Conservation (phyloP, 768 basidiomycete species). For the Phaeolepiota aurea region DNA sequence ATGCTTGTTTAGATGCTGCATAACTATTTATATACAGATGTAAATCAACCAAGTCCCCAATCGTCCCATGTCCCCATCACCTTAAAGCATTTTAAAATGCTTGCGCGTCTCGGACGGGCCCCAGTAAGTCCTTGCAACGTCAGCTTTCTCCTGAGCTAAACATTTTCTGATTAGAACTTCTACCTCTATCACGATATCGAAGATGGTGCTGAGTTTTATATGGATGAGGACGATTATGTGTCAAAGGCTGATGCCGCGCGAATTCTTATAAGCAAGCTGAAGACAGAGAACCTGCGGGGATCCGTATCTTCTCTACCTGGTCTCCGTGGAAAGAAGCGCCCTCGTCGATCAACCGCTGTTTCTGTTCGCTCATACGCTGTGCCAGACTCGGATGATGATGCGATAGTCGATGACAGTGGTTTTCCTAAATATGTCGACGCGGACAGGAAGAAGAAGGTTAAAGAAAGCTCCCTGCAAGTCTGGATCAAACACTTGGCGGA, state of each 20-base stretch:
- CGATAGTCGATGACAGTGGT: constrained; percentile 27
- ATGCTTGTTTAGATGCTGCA: constrained; percentile 33
- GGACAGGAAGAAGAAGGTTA: constrained; percentile 23
- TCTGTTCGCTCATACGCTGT: constrained; percentile 52
- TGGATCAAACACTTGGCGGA: constrained; percentile 64
- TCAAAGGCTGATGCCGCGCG: constrained; percentile 19
- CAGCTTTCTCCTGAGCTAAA: not conserved
- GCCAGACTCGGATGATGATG: constrained; percentile 68
- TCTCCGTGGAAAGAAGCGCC: constrained; percentile 40
- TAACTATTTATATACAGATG: constrained; percentile 28
- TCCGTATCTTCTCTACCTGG: constrained; percentile 14
- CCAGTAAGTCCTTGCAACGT: constrained; percentile 33
- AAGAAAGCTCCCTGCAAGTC: constrained; percentile 41
- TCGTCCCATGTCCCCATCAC: constrained; percentile 55
- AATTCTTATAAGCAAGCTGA: constrained; percentile 20
- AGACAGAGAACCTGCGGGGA: constrained; percentile 29
- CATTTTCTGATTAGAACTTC: constrained; percentile 30
- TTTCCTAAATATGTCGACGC: constrained; percentile 18
- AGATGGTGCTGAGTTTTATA: constrained; percentile 58
- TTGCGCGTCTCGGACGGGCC: constrained; percentile 56
- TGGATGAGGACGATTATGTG: constrained; percentile 63
- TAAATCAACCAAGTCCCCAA: constrained; percentile 13
- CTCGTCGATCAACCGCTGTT: constrained; percentile 46
- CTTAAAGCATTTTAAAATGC: constrained; percentile 67
- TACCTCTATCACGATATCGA: constrained; percentile 56